Evolutionary conservation across 192 early-diverging fungal species (phyloP), one percentile per base, ranked within the genome.

Genomic region (Coemansia sp.): DNA sequence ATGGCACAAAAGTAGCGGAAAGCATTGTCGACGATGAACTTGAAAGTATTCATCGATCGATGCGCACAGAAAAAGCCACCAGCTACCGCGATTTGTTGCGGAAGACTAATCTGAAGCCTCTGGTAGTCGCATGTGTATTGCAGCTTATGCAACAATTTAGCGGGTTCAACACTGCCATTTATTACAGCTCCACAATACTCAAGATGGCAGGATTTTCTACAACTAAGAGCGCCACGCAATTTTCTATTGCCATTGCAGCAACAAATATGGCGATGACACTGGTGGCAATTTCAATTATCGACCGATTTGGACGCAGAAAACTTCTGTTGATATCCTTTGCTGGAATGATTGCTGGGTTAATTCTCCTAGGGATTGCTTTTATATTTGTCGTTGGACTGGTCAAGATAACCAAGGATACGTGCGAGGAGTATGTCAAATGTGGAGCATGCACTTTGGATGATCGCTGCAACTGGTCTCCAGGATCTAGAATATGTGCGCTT

Each of bases 271-370:
- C 94, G 28, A 76, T 86, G 62, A 96, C 93, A 9, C 81, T 96
- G 38, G 93, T 93, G 7, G 93, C 88, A 16, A 93, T 96, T 53
- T 65, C 84, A n/a, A 84, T 86, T 51, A 84, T 96, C 34, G 94
- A 96, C 49, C 78, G 81, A 4, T 86, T 89, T 71, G 94, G 94
- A 38, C 87, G 94, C 56, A 81, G 90, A 25, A 85, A 85, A 56
- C 85, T 74, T 5, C 67, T 86, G 53, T 68, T 86, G 14, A 41
- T 71, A 10, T 80, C 78, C 5, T 80, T 80, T 60, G 63, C 60
- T 0, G 78, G 78, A 23, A 80, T 80, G 78, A 71, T 74, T 25
- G 31, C 64, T 10, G 78, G 78, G 26, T 49, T 80, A 32, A 23
- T 74, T 10, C 60, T 80, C 4, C 64, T 80, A 16, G 78, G 78